Percentiles rank a stretch among this genome's conserved stretches.
Evolutionary conservation across 148 eudicot species (phyloP).

Genomic region (Camellia granthamiana): DNA sequence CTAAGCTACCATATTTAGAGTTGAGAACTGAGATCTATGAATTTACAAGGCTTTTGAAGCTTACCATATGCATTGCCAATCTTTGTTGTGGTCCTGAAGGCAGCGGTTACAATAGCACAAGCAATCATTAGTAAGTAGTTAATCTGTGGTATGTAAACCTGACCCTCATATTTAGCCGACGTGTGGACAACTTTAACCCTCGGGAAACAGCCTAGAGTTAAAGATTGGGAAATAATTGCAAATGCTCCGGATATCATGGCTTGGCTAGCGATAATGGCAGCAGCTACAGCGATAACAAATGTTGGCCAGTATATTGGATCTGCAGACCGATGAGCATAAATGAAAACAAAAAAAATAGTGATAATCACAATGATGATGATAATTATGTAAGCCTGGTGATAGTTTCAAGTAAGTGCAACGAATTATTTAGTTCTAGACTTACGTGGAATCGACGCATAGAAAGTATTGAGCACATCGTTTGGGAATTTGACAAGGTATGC

Average conservation of each 20-base stretch:
- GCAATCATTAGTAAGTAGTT: conserved; percentile 67
- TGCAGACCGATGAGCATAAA: conserved; percentile 16
- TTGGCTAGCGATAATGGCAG: conserved; percentile 84
- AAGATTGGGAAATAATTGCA: conserved; percentile 60
- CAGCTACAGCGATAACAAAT: conserved; percentile 58
- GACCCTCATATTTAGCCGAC: conserved; percentile 62
- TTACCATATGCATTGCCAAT: conserved; percentile 83
- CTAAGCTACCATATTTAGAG: no score
- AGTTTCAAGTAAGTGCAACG: no score
- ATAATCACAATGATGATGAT: no score
- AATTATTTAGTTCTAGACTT: background rate
- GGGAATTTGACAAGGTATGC: conserved; percentile 61
- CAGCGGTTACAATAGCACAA: conserved; percentile 52
- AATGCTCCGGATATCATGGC: conserved; percentile 75
- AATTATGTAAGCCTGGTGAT: no score
- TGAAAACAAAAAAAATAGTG: no score
- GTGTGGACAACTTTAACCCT: conserved; percentile 73
- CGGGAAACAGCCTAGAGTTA: conserved; percentile 68
- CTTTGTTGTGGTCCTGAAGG: conserved; percentile 55
- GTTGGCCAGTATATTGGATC: conserved; percentile 67
- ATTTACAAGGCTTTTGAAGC: background rate
- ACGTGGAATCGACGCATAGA: conserved; percentile 48
- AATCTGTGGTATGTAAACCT: conserved; percentile 79
- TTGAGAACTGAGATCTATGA: no score
- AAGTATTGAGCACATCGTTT: conserved; percentile 35